These are phyloP conservation scores for Naganishia vishniacii DNA, from an alignment of 768 basidiomycete genomes.

Conservation along the genomic window DNA sequence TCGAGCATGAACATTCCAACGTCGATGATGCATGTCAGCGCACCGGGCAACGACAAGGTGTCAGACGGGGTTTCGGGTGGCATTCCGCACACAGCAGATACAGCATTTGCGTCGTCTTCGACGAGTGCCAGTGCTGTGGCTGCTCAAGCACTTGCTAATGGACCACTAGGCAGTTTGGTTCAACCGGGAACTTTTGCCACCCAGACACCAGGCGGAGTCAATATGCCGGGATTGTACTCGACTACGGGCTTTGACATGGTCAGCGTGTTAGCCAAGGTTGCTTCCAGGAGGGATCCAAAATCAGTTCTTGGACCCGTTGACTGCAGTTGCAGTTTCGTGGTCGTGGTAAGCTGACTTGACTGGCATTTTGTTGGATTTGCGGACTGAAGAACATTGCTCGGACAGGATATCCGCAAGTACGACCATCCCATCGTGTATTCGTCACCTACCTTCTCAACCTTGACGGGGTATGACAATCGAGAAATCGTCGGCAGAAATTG, in stretches of 20 bases:
- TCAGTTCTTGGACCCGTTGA: conserved; percentile 86
- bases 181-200: conserved; percentile 31
- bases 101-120: conserved; percentile 29
- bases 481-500: conserved; percentile 88
- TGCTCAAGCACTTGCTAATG: conserved; percentile 37
- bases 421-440: conserved; percentile 89
- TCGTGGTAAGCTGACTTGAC: conserved; percentile 53
- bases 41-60: conserved; percentile 24
- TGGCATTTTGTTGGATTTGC: too few relatives aligned
- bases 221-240: conserved; percentile 65
- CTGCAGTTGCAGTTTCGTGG: conserved; percentile 82
- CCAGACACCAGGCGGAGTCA: conserved; percentile 29
- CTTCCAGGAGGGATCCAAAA: conserved; percentile 64
- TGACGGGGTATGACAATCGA: conserved; percentile 50
- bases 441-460: conserved; percentile 68
- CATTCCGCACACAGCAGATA: conserved; percentile 16
- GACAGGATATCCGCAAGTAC: conserved; percentile 63
- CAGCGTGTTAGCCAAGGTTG: conserved; percentile 71
- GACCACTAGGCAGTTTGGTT: conserved; percentile 28
- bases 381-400: too few relatives aligned
- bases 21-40: not conserved
- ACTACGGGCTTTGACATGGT: conserved; percentile 85
- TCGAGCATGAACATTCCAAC: conserved; percentile 18
- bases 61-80: conserved; percentile 6
- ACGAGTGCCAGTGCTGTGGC: conserved; percentile 40